These are phyloP conservation scores for Hypericum androsaemum DNA, from an alignment of 345 rosid genomes.

Conservation along the genomic window DNA sequence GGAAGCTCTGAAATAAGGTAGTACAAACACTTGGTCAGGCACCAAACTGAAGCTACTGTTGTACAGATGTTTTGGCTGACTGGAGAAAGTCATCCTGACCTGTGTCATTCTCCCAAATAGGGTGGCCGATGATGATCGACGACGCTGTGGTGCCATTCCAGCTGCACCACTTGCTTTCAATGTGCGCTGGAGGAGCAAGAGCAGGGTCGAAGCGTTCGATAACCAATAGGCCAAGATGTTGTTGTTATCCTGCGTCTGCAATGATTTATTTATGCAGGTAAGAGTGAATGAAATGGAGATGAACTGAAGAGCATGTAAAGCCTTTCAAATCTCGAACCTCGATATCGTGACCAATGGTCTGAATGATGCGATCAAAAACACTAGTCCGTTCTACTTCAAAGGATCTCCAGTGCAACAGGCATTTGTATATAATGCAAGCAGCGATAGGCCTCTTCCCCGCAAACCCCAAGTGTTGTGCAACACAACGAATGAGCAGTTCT, in stretches of 20 bases:
- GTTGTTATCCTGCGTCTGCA: constrained; percentile 83
- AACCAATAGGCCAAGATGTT: constrained; percentile 82
- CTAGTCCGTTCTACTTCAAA: constrained; percentile 93
- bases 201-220: constrained; percentile 89
- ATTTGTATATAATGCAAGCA: constrained; percentile 89
- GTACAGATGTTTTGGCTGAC: background rate
- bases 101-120: constrained; percentile 93
- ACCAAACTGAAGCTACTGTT: no score
- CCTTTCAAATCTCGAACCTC: constrained; percentile 43
- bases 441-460: constrained; percentile 72
- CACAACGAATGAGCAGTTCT: constrained; percentile 86
- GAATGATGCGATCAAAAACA: constrained; percentile 85
- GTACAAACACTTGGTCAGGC: constrained; percentile 2
- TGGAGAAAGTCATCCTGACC: constrained; percentile 25
- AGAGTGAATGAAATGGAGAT: background rate
- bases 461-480: constrained; percentile 81
- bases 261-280: constrained; percentile 13
- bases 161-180: constrained; percentile 94
- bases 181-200: constrained; percentile 81
- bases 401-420: constrained; percentile 91
- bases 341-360: constrained; percentile 81
- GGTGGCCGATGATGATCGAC: constrained; percentile 88
- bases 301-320: background rate
- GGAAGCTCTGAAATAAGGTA: constrained; percentile 58
- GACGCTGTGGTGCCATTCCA: constrained; percentile 95